Evolutionary conservation across 805 yeast species (phyloP), one percentile per base, ranked within the genome.

Genomic region (Candida boleticola): DNA sequence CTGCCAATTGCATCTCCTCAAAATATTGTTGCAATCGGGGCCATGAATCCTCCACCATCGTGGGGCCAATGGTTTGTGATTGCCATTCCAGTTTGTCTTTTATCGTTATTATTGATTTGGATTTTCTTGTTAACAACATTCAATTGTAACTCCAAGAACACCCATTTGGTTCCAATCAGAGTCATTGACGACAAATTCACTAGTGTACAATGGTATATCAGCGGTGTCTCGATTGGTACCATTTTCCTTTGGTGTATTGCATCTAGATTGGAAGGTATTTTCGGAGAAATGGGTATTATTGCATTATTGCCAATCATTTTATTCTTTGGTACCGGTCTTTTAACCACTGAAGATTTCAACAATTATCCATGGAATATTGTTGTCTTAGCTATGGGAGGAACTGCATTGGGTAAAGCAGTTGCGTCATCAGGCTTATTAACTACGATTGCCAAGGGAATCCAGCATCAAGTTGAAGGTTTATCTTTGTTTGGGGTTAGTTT

Each of bases 271-370:
- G 82, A 85, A 43, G 79, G 78, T 1, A 57, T 80, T 1, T 80
- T 92, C 57, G 99, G 99, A 26, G 97, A 90, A 53, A 89, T 90
- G 93, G 99, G 99, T n/a, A 83, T 90, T 49, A 82, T 93, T 46
- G 95, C 98, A 0, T 74, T 93, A 42, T 75, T 90, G 14, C 97
- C 99, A 9, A 77, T 92, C 55, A 76, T 89, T n/a, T 64, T 89
- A n/a, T 83, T 92, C 56, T 92, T 92, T 57, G 98, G 97, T 4
- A 80, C 96, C 0, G 97, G 97, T 1, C 64, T 90, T 16, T 68
- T 92, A 45, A 80, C 85, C 6, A 83, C 89, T 1, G 96, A 90
- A 43, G 99, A 92, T 58, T 89, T 92, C 64, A 92, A 93, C 64
- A 92, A 89, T 60, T 92, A 92, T 60, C 82, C 96, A 49, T 92